Conservation (phyloP, 495 filamentous ascomycete genomes). For the Aspergillus taichungensis region DNA sequence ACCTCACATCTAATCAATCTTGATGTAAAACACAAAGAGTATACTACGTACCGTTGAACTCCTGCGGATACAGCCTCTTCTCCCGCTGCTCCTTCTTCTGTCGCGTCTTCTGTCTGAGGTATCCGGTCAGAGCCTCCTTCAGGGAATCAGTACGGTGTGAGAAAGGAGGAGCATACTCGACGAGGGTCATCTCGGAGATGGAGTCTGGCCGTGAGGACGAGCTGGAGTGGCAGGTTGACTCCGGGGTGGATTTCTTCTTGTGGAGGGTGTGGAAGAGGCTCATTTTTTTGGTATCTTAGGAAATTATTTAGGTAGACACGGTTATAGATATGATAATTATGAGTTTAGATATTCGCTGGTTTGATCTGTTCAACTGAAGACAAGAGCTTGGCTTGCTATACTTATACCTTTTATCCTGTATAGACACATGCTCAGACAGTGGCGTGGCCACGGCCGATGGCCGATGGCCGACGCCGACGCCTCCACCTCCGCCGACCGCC, state of each 20-base stretch:
- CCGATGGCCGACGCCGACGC: no score
- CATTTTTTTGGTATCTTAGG: no score
- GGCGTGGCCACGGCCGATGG: no score
- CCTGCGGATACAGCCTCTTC: neutral
- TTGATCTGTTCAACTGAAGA: neutral
- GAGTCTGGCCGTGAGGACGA: neutral
- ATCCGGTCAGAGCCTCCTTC: no score
- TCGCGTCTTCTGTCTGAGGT: neutral
- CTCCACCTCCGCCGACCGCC: no score
- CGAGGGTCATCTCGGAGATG: neutral
- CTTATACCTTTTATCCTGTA: neutral
- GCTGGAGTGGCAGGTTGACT: neutral
- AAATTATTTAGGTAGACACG: no score
- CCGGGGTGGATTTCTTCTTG: neutral
- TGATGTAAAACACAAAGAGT: neutral
- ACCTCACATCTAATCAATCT: neutral
- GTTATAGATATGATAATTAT: no score
- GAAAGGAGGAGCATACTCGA: neutral
- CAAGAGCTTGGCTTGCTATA: neutral
- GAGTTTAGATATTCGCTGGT: no score
- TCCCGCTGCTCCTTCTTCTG: no score
- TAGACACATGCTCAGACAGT: neutral
- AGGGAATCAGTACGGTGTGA: neutral
- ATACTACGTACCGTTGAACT: conserved; percentile 3
- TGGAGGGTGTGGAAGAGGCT: neutral